These are phyloP conservation scores for Penicillium steckii DNA, from an alignment of 495 filamentous ascomycete species.

Conservation along the genomic window DNA sequence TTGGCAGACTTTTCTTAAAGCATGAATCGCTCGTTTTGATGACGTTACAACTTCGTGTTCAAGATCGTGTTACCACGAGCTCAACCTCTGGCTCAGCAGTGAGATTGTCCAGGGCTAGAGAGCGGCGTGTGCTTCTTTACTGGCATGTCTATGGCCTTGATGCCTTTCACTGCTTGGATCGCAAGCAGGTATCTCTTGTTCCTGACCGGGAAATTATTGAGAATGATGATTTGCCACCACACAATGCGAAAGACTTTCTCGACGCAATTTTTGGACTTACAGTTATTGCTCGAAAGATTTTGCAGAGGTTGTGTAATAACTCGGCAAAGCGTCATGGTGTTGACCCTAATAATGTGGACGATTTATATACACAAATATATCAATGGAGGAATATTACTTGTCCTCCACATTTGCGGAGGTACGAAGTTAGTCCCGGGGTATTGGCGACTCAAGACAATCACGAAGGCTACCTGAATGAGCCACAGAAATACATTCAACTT, in stretches of 20 bases:
- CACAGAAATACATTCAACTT: conserved; percentile 5
- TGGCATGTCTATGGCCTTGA: conserved; percentile 20
- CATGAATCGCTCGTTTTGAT: conserved; percentile 15
- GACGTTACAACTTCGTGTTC: conserved; percentile 3
- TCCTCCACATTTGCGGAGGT: conserved; percentile 7
- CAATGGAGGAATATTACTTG: conserved; percentile 8
- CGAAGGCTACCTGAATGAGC: neutral
- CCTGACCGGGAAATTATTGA: neutral
- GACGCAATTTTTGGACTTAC: conserved; percentile 11
- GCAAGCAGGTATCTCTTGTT: conserved; percentile 11
- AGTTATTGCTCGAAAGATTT: conserved; percentile 8
- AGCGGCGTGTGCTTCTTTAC: conserved; percentile 10
- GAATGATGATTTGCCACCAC: neutral
- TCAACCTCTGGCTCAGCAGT: neutral
- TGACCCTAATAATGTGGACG: conserved; percentile 4
- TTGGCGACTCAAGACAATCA: neutral
- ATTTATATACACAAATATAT: conserved; percentile 4
- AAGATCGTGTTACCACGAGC: neutral
- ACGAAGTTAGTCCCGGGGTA: neutral
- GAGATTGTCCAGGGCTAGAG: neutral
- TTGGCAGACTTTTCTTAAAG: conserved; percentile 7
- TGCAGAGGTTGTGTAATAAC: conserved; percentile 2
- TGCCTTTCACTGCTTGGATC: conserved; percentile 12
- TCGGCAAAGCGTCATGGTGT: conserved; percentile 18
- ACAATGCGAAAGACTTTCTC: conserved; percentile 1